These are phyloP conservation scores for Ceratocystis ficicola DNA, from an alignment of 2,329 filamentous ascomycete genomes.

Conservation along the genomic window DNA sequence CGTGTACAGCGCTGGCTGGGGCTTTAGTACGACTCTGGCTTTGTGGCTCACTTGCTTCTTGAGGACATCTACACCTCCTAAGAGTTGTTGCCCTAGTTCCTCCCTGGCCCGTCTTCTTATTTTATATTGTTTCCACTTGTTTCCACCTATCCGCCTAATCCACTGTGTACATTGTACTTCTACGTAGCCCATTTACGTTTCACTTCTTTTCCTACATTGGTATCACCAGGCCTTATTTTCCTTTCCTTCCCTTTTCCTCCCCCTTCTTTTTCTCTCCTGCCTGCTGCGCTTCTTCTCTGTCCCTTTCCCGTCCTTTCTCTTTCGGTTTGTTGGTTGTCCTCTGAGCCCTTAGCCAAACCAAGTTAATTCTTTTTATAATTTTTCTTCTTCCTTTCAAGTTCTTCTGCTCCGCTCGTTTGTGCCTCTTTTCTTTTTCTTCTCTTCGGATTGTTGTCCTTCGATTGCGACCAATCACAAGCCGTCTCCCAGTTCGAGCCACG, in stretches of 20 bases:
- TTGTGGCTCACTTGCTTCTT: not conserved
- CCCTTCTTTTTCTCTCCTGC: conserved; percentile 13
- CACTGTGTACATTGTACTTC: conserved; percentile 1
- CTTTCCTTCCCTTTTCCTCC: not conserved
- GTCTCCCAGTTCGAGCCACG: conserved; percentile 8
- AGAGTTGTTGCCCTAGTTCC: not conserved
- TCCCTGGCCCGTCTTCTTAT: conserved; percentile 5
- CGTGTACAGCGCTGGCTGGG: not conserved
- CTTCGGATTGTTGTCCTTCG: conserved; percentile 7
- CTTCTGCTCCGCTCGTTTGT: conserved; percentile 21
- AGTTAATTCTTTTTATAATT: conserved; percentile 21
- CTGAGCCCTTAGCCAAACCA: conserved; percentile 10
- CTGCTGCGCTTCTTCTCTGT: conserved; percentile 13
- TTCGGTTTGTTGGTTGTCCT: conserved; percentile 17
- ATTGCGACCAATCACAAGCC: conserved; percentile 8
- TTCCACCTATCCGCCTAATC: not conserved
- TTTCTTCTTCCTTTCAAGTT: conserved; percentile 17
- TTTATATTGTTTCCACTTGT: conserved; percentile 11
- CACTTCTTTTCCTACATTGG: not conserved
- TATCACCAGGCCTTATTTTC: conserved; percentile 20
- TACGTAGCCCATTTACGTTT: not conserved
- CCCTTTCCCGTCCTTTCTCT: conserved; percentile 11
- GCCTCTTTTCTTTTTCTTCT: conserved; percentile 8
- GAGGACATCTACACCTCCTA: not conserved
- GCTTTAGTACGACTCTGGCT: not conserved